Evolutionary conservation across 495 filamentous ascomycete genomes (phyloP), one percentile per base, ranked within the genome.

Genomic region (Sordaria brevicollis): DNA sequence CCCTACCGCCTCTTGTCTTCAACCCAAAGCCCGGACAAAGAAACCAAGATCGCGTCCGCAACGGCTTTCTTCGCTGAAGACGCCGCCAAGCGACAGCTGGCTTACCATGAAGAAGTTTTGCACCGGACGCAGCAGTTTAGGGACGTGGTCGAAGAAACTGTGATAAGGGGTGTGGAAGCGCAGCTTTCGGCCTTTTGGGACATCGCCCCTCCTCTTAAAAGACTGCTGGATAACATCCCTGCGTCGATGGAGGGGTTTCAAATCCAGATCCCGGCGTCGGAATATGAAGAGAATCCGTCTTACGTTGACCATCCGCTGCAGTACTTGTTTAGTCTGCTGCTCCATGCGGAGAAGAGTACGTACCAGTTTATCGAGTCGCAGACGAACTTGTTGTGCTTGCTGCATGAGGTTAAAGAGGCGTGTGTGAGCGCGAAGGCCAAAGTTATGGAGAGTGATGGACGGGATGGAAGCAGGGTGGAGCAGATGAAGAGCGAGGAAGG

Each of bases 291-390:
- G 82, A 97, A 94, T 75, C 93, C 93, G 0, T 83, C 81, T 38
- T 97, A 97, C 76, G 82, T 87, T 67, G 79, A 85, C 0, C 89
- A 92, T 76, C 95, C 95, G 38, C 75, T 97, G 75, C 91, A 96
- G 78, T 99, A 99, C 74, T 86, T 99, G 1, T 92, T 92, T 75
- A 88, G 87, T 31, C 83, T 98, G 67, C 84, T 99, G 19, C 83
- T 86, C 17, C 94, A 97, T 74, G 92, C 93, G 5, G 92, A 95
- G 78, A 95, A 92, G 80, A 91, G 89, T 67, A 93, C 91, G 31
- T 97, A 97, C 76, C 94, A 97, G 80, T 97, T 95, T 79, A 97
- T 99, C 71, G 95, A 99, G 82, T 89, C 86, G 4, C 94, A 99
- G 84, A 93, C 87, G 29, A 97, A 99, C 72, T 81, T 97, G 15